Evolutionary conservation across 2,329 filamentous ascomycete species (phyloP), one percentile per base, ranked within the genome.

Genomic region (Leptographium flavum): DNA sequence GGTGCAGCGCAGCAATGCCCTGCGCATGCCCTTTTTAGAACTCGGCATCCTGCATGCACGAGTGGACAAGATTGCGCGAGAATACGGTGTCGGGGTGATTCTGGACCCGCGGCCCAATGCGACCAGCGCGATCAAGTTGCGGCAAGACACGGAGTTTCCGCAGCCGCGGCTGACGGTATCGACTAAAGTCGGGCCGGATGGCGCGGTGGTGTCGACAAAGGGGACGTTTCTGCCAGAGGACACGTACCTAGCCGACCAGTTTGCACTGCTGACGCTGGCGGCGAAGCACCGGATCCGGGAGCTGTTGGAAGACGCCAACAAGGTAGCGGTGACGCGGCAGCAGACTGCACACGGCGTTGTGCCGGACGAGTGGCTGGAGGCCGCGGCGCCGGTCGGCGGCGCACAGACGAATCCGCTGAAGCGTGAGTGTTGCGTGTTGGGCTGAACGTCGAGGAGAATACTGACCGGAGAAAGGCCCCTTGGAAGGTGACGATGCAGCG

Each of bases 181-280:
- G 59, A 73, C 64, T 47, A 72, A 72, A 48, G 67, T 66, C 2
- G 78, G 76, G 0, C 73, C 78, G 0, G 78, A 87, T 42, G 62
- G 61, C 54, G 75, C 74, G 55, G 62, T 81, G 22, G 70, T 85
- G 3, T 63, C 74, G 36, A 79, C 80, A 1, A 71, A 69, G 14
- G 80, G 79, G 2, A 76, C 77, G 19, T 86, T 83, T 45, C 74
- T 93, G 32, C 74, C 92, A 0, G 78, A 82, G 31, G 83, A 87
- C 37, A 77, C 84, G 2, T 79, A 75, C 45, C 67, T 94, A 30
- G 81, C 83, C 14, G 87, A 94, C 49, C 83, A 95, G 53, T 65
- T 95, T 38, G 83, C 85, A 23, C 69, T 95, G 15, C 60, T 95
- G 47, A 92, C 87, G 6, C 73, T 95, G 46, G 84, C 85, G 17